phyloP scores from a whole-genome alignment of 352 stramenopile species.

The Aphanomyces euteiches region DNA sequence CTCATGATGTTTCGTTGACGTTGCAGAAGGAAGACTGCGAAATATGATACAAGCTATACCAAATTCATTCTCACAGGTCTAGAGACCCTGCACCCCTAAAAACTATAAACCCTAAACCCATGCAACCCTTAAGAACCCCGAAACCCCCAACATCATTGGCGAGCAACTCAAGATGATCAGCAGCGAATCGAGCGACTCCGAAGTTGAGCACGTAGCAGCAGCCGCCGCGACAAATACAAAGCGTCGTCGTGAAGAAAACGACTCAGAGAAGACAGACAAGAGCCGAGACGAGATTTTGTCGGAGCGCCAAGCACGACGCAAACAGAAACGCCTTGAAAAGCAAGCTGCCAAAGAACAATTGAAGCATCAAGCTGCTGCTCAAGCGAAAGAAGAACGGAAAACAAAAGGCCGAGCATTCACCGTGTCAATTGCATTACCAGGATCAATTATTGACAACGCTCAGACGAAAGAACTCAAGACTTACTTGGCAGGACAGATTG shows the following conservation, averaged over 20 bases:
- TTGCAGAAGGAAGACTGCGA: neutral
- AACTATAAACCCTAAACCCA: too few species aligned
- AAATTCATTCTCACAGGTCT: too few species aligned
- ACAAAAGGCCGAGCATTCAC: constrained; percentile 84
- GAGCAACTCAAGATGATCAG: constrained; percentile 61
- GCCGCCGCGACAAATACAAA: constrained; percentile 2
- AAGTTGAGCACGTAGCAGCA: constrained; percentile 41
- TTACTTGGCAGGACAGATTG: constrained; percentile 94
- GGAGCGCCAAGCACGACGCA: constrained; percentile 25
- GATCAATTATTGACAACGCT: constrained; percentile 95
- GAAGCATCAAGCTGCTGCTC: constrained; percentile 41
- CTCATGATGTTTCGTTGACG: constrained; percentile 19
- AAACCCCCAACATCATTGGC: neutral
- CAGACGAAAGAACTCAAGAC: constrained; percentile 97
- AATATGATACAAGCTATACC: too few species aligned
- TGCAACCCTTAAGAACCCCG: too few species aligned
- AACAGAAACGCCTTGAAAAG: constrained; percentile 58
- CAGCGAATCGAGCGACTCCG: constrained; percentile 86
- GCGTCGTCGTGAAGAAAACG: constrained; percentile 31
- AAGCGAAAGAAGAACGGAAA: constrained; percentile 42
- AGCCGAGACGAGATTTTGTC: constrained; percentile 40
- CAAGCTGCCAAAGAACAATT: constrained; percentile 69
- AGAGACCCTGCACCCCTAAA: too few species aligned
- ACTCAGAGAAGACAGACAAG: constrained; percentile 35
- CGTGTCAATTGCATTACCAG: constrained; percentile 94